Evolutionary conservation across 1,139 yeast species (phyloP).

Genomic region (Scheffersomyces lignicola): DNA sequence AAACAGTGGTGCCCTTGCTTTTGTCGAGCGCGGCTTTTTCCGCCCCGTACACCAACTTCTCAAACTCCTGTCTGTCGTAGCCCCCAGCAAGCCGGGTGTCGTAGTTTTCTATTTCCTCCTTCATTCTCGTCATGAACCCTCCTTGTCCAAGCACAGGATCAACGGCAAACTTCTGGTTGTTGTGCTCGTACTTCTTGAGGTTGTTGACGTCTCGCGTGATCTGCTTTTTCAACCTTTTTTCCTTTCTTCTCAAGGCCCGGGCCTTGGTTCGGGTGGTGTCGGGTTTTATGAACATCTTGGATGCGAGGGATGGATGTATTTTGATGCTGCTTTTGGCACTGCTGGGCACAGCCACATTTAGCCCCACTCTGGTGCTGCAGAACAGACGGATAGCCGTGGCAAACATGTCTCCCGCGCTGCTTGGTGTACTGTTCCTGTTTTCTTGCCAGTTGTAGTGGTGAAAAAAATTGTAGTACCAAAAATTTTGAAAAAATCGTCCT

Average conservation of each 20-base stretch:
- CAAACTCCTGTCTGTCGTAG: conserved; percentile 63
- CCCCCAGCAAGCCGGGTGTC: conserved; percentile 62
- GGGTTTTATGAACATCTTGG: conserved; percentile 30
- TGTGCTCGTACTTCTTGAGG: conserved; percentile 38
- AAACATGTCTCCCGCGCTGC: too few species aligned
- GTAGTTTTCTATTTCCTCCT: conserved; percentile 58
- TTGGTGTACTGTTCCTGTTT: too few species aligned
- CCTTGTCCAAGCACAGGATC: conserved; percentile 82
- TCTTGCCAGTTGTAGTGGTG: too few species aligned
- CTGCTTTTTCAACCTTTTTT: conserved; percentile 43
- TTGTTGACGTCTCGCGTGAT: conserved; percentile 48
- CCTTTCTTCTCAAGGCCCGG: conserved; percentile 40
- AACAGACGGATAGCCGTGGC: conserved; percentile 2
- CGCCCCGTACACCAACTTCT: conserved; percentile 76
- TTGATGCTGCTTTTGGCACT: conserved; percentile 6
- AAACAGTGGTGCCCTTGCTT: conserved; percentile 36
- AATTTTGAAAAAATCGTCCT: too few species aligned
- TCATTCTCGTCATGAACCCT: conserved; percentile 63
- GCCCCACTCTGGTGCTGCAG: background rate
- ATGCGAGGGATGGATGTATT: conserved; percentile 30
- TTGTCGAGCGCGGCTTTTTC: conserved; percentile 44
- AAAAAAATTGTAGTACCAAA: too few species aligned
- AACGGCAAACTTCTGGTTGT: conserved; percentile 36
- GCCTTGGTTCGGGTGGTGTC: conserved; percentile 32
- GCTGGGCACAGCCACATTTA: background rate